Conservation (phyloP, 768 basidiomycete species). For the Tricholoma furcatifolium region DNA sequence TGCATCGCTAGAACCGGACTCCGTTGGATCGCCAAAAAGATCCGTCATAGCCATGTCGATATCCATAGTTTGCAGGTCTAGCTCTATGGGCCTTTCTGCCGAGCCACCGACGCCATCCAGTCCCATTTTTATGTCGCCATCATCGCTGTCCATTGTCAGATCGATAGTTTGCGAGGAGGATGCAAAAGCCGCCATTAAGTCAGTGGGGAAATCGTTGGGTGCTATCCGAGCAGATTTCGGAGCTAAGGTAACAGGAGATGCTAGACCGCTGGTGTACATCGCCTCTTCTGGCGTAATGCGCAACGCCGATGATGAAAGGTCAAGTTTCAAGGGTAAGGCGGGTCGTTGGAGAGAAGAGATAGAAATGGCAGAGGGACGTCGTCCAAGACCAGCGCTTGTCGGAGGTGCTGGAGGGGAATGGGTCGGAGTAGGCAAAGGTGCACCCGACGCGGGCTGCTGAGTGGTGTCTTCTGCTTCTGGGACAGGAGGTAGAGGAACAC, state of each 20-base stretch:
- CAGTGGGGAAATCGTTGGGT: constrained; percentile 56
- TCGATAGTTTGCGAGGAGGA: constrained; percentile 47
- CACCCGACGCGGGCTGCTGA: constrained; percentile 3
- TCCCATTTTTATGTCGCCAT: constrained; percentile 26
- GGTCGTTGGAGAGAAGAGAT: constrained; percentile 78
- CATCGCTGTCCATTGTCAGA: constrained; percentile 39
- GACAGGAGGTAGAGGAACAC: constrained; percentile 14
- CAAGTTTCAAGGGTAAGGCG: constrained; percentile 71
- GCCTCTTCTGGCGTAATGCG: constrained; percentile 67
- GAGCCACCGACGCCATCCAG: constrained; percentile 53
- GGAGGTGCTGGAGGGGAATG: constrained; percentile 33
- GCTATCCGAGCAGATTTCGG: constrained; percentile 71
- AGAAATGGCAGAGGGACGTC: constrained; percentile 76
- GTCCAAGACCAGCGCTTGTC: constrained; percentile 30
- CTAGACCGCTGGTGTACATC: constrained; percentile 56
- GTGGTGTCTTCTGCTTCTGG: constrained; percentile 8
- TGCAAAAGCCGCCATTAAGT: constrained; percentile 64
- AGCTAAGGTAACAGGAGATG: constrained; percentile 80
- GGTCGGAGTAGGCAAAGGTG: constrained; percentile 26
- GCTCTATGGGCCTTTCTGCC: constrained; percentile 79
- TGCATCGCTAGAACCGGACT: constrained; percentile 31
- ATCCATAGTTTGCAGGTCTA: constrained; percentile 70
- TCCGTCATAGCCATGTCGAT: constrained; percentile 60
- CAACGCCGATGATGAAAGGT: constrained; percentile 69
- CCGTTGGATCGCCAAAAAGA: constrained; percentile 52